Evolutionary conservation across 1,139 yeast species (phyloP), one percentile per base, ranked within the genome.

Genomic region (Kurtzmaniella natalensis): DNA sequence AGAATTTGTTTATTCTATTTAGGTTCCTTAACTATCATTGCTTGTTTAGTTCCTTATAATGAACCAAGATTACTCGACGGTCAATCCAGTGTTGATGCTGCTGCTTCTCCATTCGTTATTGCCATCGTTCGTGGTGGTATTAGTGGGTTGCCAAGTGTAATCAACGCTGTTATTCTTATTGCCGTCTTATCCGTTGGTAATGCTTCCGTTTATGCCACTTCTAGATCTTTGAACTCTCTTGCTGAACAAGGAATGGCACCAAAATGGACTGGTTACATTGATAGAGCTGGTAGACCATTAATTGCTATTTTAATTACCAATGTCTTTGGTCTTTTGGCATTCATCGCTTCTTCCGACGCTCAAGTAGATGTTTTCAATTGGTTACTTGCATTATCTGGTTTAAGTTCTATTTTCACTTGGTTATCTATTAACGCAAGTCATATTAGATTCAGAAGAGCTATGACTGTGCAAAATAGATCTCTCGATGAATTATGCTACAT

Each of bases 101-200:
- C 68, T 25, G 64, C 64, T 6, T 64, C 76, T n/a, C 78, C 78
- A 14, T 68, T 72, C 51, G 72, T 72, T 5, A 61, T 70, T 41
- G 79, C 81, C 6, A 64, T 76, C 36, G 66, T 67, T 29, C 60
- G 64, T 34, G 80, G 79, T 5, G 81, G 81, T 9, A 64, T 70
- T 32, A 51, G 53, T 19, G 71, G 61, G 3, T 57, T 72, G 34
- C 72, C 73, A 7, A 59, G 69, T 25, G 60, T 67, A n/a, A 62
- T 67, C 53, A 68, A 68, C 41, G 72, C 66, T 7, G 64, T 67
- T 10, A 63, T 68, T 32, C 49, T 68, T 34, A 57, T 67, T 11
- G 57, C 72, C 1, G 64, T 67, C 25, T 55, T 67, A 32, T 62
- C 72, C 5, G 70, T 67, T 22, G 73, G 71, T 10, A 64, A 66